phyloP scores from a whole-genome alignment of 2,329 filamentous ascomycete species.

The Trichophyton benhamiae region DNA sequence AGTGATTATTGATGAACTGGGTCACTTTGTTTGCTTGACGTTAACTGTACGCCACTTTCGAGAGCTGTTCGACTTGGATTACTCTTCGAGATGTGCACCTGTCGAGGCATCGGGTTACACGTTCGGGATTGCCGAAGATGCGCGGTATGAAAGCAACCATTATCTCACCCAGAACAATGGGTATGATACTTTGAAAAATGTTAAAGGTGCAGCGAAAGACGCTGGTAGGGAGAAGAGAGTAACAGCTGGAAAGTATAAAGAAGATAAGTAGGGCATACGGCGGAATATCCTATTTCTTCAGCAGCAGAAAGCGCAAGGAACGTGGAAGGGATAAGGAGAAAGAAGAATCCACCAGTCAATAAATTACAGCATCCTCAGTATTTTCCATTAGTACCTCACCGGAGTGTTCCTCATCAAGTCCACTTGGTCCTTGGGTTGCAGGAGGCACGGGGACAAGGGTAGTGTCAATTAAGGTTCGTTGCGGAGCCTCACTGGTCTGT shows the following conservation, averaged over 20 bases:
- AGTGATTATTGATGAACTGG: no score
- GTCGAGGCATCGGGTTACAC: not conserved
- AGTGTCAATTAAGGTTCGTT: not conserved
- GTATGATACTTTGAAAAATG: not conserved
- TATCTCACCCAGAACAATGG: not conserved
- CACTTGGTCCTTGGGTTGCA: constrained; percentile 27
- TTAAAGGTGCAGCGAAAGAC: not conserved
- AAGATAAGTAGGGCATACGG: not conserved
- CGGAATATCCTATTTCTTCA: no score
- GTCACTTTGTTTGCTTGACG: not conserved
- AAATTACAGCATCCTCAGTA: constrained; percentile 84
- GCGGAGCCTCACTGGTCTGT: constrained; percentile 3
- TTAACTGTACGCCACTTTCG: not conserved
- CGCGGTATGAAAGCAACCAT: not conserved
- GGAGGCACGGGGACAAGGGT: not conserved
- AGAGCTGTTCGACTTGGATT: not conserved
- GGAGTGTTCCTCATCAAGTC: constrained; percentile 51
- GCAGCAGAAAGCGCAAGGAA: not conserved
- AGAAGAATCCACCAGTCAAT: constrained; percentile 37
- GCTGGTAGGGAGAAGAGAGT: not conserved
- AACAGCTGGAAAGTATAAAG: no score
- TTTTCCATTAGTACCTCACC: constrained; percentile 71
- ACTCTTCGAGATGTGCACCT: not conserved
- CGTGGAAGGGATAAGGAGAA: not conserved
- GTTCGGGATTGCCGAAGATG: not conserved